Evolutionary conservation across 495 filamentous ascomycete genomes (phyloP), one percentile per base, ranked within the genome.

Genomic region (Talaromyces nanjingensis): DNA sequence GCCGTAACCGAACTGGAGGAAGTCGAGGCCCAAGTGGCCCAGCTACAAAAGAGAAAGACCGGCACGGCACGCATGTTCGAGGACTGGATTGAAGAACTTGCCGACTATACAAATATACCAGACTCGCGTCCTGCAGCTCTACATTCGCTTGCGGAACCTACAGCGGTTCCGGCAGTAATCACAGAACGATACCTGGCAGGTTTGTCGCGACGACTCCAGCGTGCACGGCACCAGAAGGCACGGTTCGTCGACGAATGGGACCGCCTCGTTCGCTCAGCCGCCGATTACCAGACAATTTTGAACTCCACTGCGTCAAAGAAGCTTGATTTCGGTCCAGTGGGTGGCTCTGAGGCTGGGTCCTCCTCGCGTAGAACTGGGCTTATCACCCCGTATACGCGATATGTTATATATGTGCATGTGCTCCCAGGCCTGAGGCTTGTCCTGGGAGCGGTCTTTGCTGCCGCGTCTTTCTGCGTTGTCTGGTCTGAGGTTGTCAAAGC

Each of bases 81-180:
- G 64, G 93, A 96, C 62, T 98, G 94, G 94, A 94, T 98, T 65
- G 93, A 97, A 65, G 94, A 89, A 59, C 77, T 98, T 22, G 86
- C 85, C 1, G 94, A 97, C 64, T 83, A 87, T 56, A 84, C 86
- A 18, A 86, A 83, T 60, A 71, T 90, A 6, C 85, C 89, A 4
- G 88, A 92, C 62, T 81, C 84, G 24, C 80, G 86, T 34, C 76
- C 83, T 20, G 73, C 74, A 22, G 73, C 84, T 37, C 68, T 81
- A 33, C 72, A 76, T 47, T 67, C 70, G 31, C 64, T 73, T 27
- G 68, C 67, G 66, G 68, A 64, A 29, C 75, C 76, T 60, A 75
- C 73, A 34, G 71, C 67, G 73, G 74, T 78, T 69, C 94, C 93
- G 2, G 85, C 88, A 16, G 87, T 98, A 22, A 91, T 98, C 56